Base-by-base conservation (phyloP, 805 yeast genomes). In the Saccharomycopsis capsularis region DNA sequence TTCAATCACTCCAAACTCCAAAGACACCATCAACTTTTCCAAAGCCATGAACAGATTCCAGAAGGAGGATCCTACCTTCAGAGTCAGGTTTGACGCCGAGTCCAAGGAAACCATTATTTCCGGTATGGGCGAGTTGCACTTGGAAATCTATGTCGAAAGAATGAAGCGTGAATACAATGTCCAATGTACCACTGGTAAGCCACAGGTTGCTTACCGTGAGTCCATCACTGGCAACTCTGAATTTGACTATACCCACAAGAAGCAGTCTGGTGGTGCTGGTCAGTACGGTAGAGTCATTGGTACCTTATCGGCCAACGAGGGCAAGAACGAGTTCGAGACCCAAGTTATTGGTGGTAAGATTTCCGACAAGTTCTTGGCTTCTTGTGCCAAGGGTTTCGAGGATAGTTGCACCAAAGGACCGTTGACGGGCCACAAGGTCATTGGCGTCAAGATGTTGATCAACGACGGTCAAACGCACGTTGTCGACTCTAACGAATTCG, bases 241-340 rank as follows among this genome's bases (percentile, higher is more conserved):
- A 13, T 91, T 93, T 62, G 98, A 93, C 65, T 88, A 83, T 70
- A 84, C 96, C 25, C 98, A 91, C 74, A 93, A 93, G 78, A 91
- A 89, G 65, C 99, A 93, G 73, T 78, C 91, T 63, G 99, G 99
- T 68, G 99, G 99, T 78, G 95, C 98, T 57, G 99, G 99, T 70
- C 99, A 93, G 74, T 93, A 81, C 64, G 99, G 96, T 68, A 82
- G 90, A 71, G 96, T 91, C 62, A 84, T 89, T 67, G 98, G 99
- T 64, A 76, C 73, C 50, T 65, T 90, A 69, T 68, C 73, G 4
- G 80, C 89, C 47, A 63, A 77, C 42, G 85, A 76, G 45, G 63
- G 59, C 29, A 79, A 76, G 51, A 90, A 90, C 67, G 70, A 71
- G 57, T 93, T 91, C 67, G 79, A 83, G 62, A 84, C 95, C 42